Percentiles rank a stretch among this genome's conserved stretches.
phyloP scores from a whole-genome alignment of 2,329 filamentous ascomycete genomes.

The Teratosphaeria nubilosa region DNA sequence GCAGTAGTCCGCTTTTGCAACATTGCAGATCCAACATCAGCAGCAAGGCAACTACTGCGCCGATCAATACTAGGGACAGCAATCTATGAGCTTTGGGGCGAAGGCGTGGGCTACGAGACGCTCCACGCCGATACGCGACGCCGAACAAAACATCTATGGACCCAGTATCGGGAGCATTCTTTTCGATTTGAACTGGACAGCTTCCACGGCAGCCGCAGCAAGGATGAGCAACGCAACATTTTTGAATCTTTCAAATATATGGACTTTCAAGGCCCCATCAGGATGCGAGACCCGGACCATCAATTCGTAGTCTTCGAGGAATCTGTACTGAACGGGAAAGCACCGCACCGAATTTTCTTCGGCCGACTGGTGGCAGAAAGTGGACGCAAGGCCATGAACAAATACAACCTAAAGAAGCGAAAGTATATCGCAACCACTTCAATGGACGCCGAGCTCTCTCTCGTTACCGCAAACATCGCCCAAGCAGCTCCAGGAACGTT shows the following conservation, averaged over 20 bases:
- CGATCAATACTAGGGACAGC: slow-evolving; percentile 74
- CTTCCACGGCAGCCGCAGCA: slow-evolving; percentile 63
- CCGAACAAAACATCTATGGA: slow-evolving; percentile 56
- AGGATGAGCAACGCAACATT: slow-evolving; percentile 53
- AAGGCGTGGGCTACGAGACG: slow-evolving; percentile 53
- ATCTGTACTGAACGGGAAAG: slow-evolving; percentile 48
- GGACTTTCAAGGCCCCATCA: slow-evolving; percentile 66
- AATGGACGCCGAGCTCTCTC: slow-evolving; percentile 89
- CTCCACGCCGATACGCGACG: slow-evolving; percentile 57
- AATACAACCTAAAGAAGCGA: slow-evolving; percentile 85
- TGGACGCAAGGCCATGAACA: slow-evolving; percentile 56
- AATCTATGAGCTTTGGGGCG: slow-evolving; percentile 84
- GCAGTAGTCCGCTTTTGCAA: slow-evolving; percentile 58
- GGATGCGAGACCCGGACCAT: slow-evolving; percentile 62
- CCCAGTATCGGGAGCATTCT: slow-evolving; percentile 50
- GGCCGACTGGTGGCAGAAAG: slow-evolving; percentile 61
- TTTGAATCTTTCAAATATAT: slow-evolving; percentile 78
- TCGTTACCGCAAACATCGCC: slow-evolving; percentile 86
- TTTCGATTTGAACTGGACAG: slow-evolving; percentile 81
- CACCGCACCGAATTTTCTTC: slow-evolving; percentile 45
- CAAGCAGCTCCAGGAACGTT: slow-evolving; percentile 72
- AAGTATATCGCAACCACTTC: slow-evolving; percentile 91
- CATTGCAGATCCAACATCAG: slow-evolving; percentile 17
- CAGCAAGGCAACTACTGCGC: slow-evolving; percentile 56
- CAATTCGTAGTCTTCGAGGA: slow-evolving; percentile 77